Base-by-base conservation (phyloP, 2,329 filamentous ascomycete species). In the Ophiostoma sp. region DNA sequence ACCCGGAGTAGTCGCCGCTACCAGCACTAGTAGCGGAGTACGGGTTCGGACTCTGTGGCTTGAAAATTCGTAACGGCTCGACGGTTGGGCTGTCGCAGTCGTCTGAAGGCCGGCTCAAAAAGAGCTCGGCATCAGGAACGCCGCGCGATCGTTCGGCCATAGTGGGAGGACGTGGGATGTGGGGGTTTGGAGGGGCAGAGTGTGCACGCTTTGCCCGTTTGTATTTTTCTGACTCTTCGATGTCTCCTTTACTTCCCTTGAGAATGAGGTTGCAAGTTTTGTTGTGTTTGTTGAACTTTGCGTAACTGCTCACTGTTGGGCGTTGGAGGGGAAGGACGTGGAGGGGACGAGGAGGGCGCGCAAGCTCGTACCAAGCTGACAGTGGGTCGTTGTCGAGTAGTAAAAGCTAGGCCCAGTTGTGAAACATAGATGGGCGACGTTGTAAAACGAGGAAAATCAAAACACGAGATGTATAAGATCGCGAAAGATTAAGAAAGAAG, bases 31-130 rank as follows among this genome's bases (percentile, higher is more conserved):
- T 80, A n/a, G 80, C 78, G 2, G 82, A 81, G 17, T 82, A 80
- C 72, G 89, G 89, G 70, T 86, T 86, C 42, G 91, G 88, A 73
- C 90, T 92, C 78, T 90, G 88, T 73, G 91, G 90, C 82, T 97
- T 97, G 84, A 91, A 91, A 81, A 97, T 97, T 79, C 93, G 90
- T 82, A 97, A 83, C 74, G 94, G 94, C 78, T 93, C 93, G 77
- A 97, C 88, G 22, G 92, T 93, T 73, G 94, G 93, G 78, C 93
- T 94, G 78, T 94, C 90, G 80, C 83, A 82, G 64, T 87, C 85
- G 12, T 83, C 81, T 9, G 79, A 75, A 9, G 84, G 84, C 72
- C 85, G 87, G 80, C 82, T 88, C 82, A 97, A 88, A 84, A 97
- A 95, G 85, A 97, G 91, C 86, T 95, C 93, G 82, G 94, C 91